phyloP scores from a whole-genome alignment of 148 eudicot species.

The Beta vulgaris region DNA sequence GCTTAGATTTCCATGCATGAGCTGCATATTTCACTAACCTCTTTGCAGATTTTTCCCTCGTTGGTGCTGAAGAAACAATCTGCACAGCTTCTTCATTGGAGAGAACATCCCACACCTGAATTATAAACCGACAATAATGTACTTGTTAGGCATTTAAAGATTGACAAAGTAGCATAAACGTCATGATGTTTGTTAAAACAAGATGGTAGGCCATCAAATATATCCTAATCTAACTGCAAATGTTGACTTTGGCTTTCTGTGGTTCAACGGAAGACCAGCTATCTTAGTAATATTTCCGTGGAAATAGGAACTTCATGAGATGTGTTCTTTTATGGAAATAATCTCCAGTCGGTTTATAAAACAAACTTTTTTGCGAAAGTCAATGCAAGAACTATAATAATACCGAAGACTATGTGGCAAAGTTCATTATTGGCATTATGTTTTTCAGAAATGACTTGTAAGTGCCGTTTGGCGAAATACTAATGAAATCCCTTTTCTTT shows the following conservation, averaged over 20 bases:
- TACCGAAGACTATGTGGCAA: no score
- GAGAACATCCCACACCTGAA: conserved; percentile 81
- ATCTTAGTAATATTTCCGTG: background rate
- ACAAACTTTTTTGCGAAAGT: background rate
- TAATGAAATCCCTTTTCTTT: no score
- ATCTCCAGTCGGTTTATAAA: background rate
- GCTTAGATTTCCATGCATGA: conserved; percentile 62
- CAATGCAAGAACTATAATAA: no score
- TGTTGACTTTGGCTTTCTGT: background rate
- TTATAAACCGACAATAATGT: background rate
- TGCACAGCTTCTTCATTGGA: conserved; percentile 73
- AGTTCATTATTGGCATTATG: no score
- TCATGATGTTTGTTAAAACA: background rate
- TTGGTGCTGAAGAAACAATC: conserved; percentile 51
- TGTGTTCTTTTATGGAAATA: background rate
- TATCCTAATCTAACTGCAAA: background rate
- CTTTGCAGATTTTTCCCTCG: conserved; percentile 63
- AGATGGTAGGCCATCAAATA: background rate
- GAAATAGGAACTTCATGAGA: background rate
- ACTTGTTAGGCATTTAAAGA: background rate
- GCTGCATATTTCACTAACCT: conserved; percentile 60
- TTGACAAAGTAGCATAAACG: background rate
- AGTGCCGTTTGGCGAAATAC: no score
- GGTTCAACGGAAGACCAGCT: background rate
- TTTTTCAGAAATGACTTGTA: no score